Conservation (phyloP, 441 rosid genomes). For the California macrophylla region DNA sequence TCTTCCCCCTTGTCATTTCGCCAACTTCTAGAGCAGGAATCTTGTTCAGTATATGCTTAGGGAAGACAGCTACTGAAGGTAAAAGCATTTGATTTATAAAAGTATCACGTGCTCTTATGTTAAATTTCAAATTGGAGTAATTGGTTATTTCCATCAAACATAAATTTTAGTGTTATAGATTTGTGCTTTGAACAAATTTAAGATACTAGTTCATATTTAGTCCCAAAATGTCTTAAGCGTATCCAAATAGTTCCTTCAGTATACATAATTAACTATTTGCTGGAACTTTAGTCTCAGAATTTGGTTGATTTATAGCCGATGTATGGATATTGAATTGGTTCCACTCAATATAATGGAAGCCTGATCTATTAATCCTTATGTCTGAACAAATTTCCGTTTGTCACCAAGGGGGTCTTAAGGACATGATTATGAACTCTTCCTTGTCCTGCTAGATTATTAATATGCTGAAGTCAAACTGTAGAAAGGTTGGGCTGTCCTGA, state of each 20-base stretch:
- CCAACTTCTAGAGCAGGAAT: conserved; percentile 75
- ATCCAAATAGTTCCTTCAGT: not conserved
- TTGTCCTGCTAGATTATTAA: not conserved
- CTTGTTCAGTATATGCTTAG: conserved; percentile 59
- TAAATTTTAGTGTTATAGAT: not conserved
- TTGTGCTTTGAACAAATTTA: too few species aligned
- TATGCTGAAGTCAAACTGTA: not conserved
- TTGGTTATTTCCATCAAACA: not conserved
- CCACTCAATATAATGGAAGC: not conserved
- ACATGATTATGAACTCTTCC: not conserved
- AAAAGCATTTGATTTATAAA: conserved; percentile 14
- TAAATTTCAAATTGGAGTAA: not conserved
- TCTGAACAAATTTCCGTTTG: not conserved
- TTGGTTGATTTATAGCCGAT: not conserved
- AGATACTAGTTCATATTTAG: not conserved
- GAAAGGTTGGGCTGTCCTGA: not conserved
- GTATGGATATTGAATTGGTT: not conserved
- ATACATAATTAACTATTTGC: not conserved
- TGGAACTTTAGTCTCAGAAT: not conserved
- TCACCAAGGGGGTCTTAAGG: not conserved
- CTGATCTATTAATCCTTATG: not conserved
- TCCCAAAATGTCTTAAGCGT: not conserved
- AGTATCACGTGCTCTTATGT: not conserved
- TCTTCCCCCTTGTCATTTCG: conserved; percentile 77
- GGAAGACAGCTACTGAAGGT: conserved; percentile 47